Conservation (phyloP, 139 green algal species). For the Haematococcus lacustris region DNA sequence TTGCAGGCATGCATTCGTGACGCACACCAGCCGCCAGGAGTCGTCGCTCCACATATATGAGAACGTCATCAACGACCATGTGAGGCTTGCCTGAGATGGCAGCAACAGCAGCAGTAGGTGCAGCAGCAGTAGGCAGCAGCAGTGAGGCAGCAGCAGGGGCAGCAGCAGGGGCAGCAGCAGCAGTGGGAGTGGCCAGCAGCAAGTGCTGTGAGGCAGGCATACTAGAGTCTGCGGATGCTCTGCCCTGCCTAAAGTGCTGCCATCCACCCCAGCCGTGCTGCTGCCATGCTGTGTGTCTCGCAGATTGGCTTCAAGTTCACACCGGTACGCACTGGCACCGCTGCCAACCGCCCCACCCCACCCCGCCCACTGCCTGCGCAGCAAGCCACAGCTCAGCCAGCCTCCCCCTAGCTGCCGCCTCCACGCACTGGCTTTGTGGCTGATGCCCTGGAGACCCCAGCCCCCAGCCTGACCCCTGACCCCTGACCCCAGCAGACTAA, state of each 20-base stretch:
- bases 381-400: too few species aligned
- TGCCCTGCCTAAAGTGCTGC: too few species aligned
- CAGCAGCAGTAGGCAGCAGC: not conserved
- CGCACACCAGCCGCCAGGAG: not conserved
- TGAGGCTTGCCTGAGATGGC: not conserved
- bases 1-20: not conserved
- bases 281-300: too few species aligned
- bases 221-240: too few species aligned
- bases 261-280: too few species aligned
- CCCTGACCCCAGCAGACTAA: too few species aligned
- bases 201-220: too few species aligned
- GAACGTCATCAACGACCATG: not conserved
- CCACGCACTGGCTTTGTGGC: not conserved
- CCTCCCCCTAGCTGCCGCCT: too few species aligned
- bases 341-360: too few species aligned
- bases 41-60: not conserved
- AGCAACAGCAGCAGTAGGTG: not conserved
- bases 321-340: not conserved
- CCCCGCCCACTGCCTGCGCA: too few species aligned
- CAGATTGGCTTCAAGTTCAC: conserved; percentile 1
- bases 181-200: not conserved
- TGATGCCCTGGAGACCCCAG: not conserved
- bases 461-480: too few species aligned
- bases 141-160: not conserved
- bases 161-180: not conserved